Evolutionary conservation across 768 basidiomycete species (phyloP).

Genomic region (Lanmaoa rubissima): DNA sequence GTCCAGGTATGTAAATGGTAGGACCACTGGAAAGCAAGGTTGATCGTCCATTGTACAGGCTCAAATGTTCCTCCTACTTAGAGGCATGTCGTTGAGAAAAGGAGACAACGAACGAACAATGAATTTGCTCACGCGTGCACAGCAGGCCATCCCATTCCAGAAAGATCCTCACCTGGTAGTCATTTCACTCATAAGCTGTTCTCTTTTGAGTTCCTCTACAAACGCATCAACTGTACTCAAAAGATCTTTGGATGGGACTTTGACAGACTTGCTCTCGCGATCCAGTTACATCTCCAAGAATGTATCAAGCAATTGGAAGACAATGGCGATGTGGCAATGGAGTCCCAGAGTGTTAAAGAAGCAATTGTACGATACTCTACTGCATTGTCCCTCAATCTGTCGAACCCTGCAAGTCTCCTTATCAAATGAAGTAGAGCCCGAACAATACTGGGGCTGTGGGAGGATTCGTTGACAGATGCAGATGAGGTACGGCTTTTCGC

Average conservation of each 20-base stretch:
- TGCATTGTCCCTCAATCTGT: no score
- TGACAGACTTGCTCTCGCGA: not conserved
- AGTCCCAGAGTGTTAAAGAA: not conserved
- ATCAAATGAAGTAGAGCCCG: no score
- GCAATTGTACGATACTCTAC: no score
- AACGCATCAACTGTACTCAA: not conserved
- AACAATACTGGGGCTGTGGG: no score
- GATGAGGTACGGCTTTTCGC: no score
- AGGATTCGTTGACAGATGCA: no score
- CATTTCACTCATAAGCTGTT: constrained; percentile 8
- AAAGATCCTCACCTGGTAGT: not conserved
- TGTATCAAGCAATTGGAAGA: not conserved
- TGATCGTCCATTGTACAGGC: not conserved
- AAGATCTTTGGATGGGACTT: constrained; percentile 18
- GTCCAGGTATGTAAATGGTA: not conserved
- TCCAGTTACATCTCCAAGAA: not conserved
- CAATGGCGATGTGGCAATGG: not conserved
- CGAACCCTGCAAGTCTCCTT: no score
- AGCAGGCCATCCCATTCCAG: not conserved
- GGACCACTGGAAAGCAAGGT: no score
- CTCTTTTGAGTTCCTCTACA: rapidly evolving
- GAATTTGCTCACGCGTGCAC: not conserved
- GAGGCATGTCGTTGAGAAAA: not conserved
- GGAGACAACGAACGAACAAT: not conserved
- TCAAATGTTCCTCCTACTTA: constrained; percentile 2